Percentiles rank a stretch among this genome's conserved stretches.
Evolutionary conservation across 176 grass and related monocot species (phyloP).

Genomic region (bread wheat (Triticum aestivum)): DNA sequence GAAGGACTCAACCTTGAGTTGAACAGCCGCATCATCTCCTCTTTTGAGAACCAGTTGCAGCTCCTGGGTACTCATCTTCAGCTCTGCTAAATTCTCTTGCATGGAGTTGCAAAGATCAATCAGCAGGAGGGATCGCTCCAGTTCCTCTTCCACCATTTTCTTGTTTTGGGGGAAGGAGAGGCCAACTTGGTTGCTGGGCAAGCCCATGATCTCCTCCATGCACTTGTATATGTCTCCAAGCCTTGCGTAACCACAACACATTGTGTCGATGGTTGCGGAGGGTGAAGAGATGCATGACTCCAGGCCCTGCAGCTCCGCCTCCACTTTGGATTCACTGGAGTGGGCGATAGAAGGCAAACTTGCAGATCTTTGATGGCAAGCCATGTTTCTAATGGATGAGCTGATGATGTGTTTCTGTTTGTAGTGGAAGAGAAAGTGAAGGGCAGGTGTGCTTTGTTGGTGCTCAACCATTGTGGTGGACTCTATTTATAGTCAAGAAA

Average conservation of each 20-base stretch:
- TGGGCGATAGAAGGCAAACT: conserved; percentile 39
- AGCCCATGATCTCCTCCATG: conserved; percentile 31
- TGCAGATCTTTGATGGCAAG: conserved; percentile 42
- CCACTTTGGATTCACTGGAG: conserved; percentile 19
- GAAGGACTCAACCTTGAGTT: conserved; percentile 28
- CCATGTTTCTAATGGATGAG: conserved; percentile 29
- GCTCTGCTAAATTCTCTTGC: conserved; percentile 21
- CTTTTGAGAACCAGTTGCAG: conserved; percentile 35
- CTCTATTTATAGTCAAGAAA: conserved; percentile 40
- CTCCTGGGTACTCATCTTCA: conserved; percentile 32
- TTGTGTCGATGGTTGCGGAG: neutral
- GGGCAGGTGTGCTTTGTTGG: neutral
- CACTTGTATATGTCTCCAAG: conserved; percentile 29
- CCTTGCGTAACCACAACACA: neutral
- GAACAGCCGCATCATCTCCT: neutral
- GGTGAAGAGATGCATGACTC: neutral
- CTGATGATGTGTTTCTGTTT: neutral
- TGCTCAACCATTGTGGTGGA: neutral
- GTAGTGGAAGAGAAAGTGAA: conserved; percentile 4
- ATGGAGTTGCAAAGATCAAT: conserved; percentile 39
- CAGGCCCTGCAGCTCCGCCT: conserved; percentile 39
- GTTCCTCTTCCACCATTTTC: conserved; percentile 37
- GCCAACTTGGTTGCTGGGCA: conserved; percentile 42
- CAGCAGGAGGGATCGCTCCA: conserved; percentile 35
- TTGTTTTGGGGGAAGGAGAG: conserved; percentile 20